Evolutionary conservation across 176 grass and related monocot genomes (phyloP), one percentile per base, ranked within the genome.

Genomic region (Cymbopogon citratus): DNA sequence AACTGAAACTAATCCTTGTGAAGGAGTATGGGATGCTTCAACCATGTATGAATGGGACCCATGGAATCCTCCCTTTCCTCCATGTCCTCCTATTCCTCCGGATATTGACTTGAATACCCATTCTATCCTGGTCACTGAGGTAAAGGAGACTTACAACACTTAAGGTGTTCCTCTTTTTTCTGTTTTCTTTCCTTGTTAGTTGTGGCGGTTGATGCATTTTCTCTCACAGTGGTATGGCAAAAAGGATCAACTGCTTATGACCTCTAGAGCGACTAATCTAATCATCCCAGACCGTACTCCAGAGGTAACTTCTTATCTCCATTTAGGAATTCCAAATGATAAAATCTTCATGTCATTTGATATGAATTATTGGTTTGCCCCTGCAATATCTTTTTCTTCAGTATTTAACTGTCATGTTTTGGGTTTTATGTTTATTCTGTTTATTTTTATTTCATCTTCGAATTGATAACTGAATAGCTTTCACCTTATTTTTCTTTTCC

Each of bases 251-350:
- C 14, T 52, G 46, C 1, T 67, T 46, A 14, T 41, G 75, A 36
- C 63, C 18, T 39, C 24, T 15, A 75, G 81, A 66, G 12, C 59
- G 21, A 66, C 59, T 28, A 74, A 39, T 6, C 74, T 75, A 74
- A 83, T 83, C 33, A 44, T 4, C 40, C 59, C 41, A 63, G 70
- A 65, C n/a, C 70, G 43, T 73, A 84, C 81, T 65, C 52, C 67
- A 16, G n/a, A 65, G 70, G 59, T 76, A 63, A 18, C 34, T 83
- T 65, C 34, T 83, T 65, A 10, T 82, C 24, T 6, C 64, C 38
- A 65, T 74, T 63, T 35, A 33, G 23, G 73, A 31, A 72, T 34
- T 48, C 46, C 44, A 24, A 14, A 40, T 21, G 68, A 82, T 21
- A 48, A 48, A 27, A 46, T 73, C 36, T 13, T 23, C 25, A 62